Evolutionary conservation across 163 green algal species (phyloP), one percentile per base, ranked within the genome.

Genomic region (Coccomyxa subellipsoidea): DNA sequence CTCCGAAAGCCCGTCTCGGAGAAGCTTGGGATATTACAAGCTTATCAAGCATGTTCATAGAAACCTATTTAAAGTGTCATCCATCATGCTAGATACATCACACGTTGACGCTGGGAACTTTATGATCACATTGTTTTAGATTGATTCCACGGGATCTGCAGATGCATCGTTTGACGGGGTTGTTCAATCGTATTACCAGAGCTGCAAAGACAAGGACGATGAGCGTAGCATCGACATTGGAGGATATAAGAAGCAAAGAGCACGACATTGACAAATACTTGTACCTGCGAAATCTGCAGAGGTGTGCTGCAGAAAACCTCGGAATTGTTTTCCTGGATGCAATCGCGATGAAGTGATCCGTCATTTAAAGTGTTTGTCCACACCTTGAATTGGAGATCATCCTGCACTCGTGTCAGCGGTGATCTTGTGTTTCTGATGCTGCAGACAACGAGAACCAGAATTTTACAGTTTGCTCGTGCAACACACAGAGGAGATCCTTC

Each of bases 181-280:
- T 59, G 21, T 23, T 59, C 21, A 59, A 59, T 59, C 47, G 47
- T 21, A 18, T 59, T 2, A 27, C 47, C 47, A 59, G 47, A 59
- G 47, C 47, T 59, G 47, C 47, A 12, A 12, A 59, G 47, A 18
- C 23, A 18, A 59, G 47, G 5, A 59, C 47, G 47, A 59, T 59
- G 47, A 18, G 47, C 23, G 23, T 59, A 59, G 5, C 47, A 59
- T 59, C 47, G 47, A 59, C 47, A 18, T 27, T 59, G 47, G 47
- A 59, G 47, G 47, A 59, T 12, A 59, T 59, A 59, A 12, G 47
- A 59, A 59, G 27, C 66, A 32, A 73, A 73, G 66, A 73, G 53
- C 38, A 80, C 32, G 75, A 82, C 35, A 90, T 94, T 9, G 84
- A 92, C 12, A 87, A 89, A 69, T 94, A 90, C 77, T 37, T 88